Base-by-base conservation (phyloP, 2,329 filamentous ascomycete species). In the Endoconidiophora polonica region DNA sequence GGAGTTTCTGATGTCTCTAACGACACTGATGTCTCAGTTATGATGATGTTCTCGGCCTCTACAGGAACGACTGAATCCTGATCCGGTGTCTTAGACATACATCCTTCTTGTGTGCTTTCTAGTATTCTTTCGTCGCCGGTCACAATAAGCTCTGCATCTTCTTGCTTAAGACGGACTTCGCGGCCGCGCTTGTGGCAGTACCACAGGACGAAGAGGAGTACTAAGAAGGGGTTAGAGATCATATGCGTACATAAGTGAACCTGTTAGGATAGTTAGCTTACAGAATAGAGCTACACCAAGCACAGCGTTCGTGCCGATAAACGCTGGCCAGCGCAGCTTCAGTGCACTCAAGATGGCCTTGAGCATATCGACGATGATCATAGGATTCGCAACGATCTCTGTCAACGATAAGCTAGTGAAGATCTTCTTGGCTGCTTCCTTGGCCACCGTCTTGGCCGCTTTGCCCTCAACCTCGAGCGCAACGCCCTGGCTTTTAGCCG, bases 101-200 rank as follows among this genome's bases (percentile, higher is more conserved):
- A 18, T 18, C 16, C 16, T 18, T 18, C 16, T 18, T 18, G 16
- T 18, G 16, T 18, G 16, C 16, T 18, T 18, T 18, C 16, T 18
- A 18, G 16, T 18, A 1, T 18, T 18, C 16, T 18, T 18, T 59
- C 10, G 62, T 37, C 49, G 14, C 22, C 68, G 23, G 68, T 65
- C 36, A 68, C 56, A 12, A 58, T 57, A 7, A 52, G 58, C 9
- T 60, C 63, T 1, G 62, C 57, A 48, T 66, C 66, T 59, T 77
- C 73, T 46, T 63, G 76, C 60, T 83, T 81, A 10, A 96, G 74
- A 46, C 91, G 77, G 5, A 79, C 80, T 67, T 98, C 90, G 42
- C 79, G 79, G 38, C 91, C 91, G 49, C 91, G 83, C 69, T 96
- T 96, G 66, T 96, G 83, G 67, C 88, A 96, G 67, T 96, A 98